Evolutionary conservation across 202 grass and related monocot species (phyloP), one percentile per base, ranked within the genome.

Genomic region (Brachypodium distachyon): DNA sequence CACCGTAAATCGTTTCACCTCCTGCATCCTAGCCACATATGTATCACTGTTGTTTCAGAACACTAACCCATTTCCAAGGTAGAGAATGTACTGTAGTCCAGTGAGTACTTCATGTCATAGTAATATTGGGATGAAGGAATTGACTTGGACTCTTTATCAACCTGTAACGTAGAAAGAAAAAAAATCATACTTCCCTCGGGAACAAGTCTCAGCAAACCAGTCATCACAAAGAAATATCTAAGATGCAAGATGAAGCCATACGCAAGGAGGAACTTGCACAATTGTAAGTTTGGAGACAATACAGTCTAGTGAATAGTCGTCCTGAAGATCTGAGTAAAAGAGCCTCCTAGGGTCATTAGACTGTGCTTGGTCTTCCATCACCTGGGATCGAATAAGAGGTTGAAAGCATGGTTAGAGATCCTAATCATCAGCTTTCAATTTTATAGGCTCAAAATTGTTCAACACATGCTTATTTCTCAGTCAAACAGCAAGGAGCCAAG

Each of bases 31-130:
- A 63, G 66, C 26, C 32, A 69, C 26, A 51, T 49, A 23, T 2
- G 16, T 65, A 52, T 54, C 41, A 46, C 17, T 72, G 19, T 81
- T 46, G 63, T 74, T 59, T 75, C 21, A 85, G 65, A 82, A 41
- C 0, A 85, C 82, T 61, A 83, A 92, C 91, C 76, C 31, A 39
- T 80, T 87, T 84, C 68, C 13, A 93, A 75, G 49, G 78, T 87
- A 82, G 75, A 92, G 77, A 97, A 97, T 49, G 89, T 88, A 74
- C 72, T 87, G 48, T 97, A 97, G 51, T 97, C 86, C 50, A 72
- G n/a, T 62, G 89, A 92, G 44, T 97, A 97, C 67, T 92, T 97
- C 94, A 94, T 94, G 84, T 97, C 84, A 79, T 94, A 97, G 79
- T 97, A 97, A 81, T 87, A 94, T 14, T 87, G 39, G 40, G 73